These are phyloP conservation scores for Marvania coccoides DNA, from an alignment of 139 green algal species.

Conservation along the genomic window DNA sequence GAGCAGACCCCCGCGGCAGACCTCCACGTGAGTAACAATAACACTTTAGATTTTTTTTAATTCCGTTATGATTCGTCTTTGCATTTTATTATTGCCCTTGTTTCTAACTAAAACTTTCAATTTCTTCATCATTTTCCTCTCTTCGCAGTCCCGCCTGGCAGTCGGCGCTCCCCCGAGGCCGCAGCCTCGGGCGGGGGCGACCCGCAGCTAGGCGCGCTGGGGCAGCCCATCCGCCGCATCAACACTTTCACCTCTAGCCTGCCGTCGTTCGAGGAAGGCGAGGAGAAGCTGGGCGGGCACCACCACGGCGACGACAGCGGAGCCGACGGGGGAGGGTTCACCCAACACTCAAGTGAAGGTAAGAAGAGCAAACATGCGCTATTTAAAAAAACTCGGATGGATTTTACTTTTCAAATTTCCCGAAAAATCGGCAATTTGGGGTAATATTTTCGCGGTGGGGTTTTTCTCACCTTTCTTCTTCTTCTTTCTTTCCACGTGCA, in stretches of 20 bases:
- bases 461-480: background rate
- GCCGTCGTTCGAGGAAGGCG: slow-evolving; percentile 5
- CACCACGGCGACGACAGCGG: background rate
- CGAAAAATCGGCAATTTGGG: background rate
- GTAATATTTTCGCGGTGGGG: background rate
- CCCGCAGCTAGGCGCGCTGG: slow-evolving; percentile 14
- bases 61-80: no score
- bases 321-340: no score
- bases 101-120: no score
- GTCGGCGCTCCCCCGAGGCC: background rate
- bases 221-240: slow-evolving; percentile 26
- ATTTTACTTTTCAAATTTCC: background rate
- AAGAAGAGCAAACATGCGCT: no score
- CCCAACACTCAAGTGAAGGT: no score
- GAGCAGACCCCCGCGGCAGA: no score
- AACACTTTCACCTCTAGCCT: slow-evolving; percentile 27
- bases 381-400: background rate
- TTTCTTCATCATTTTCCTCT: no score
- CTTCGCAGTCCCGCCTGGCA: slow-evolving; percentile 7
- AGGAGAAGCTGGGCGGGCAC: background rate
- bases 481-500: background rate
- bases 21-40: no score
- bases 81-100: no score
- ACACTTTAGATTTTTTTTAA: no score
- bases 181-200: background rate